Evolutionary conservation across 2,329 filamentous ascomycete species (phyloP), one percentile per base, ranked within the genome.

Genomic region (Ophiostoma perfectum): DNA sequence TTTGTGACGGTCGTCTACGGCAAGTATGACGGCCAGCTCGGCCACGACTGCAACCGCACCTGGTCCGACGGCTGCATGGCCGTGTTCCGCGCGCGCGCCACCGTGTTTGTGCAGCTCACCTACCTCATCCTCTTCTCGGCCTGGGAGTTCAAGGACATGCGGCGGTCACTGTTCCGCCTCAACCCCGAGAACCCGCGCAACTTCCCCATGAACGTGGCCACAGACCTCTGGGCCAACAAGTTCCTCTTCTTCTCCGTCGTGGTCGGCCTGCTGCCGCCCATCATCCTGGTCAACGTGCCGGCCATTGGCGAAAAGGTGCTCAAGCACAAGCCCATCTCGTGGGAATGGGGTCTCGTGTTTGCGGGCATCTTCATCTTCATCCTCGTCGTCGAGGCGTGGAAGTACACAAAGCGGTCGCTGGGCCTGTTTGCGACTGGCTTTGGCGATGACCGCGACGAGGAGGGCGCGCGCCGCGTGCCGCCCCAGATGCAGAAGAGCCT

Each of bases 111-210:
- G 4, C 87, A 88, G 75, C 79, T 93, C 41, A 91, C 89, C 1
- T 92, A 88, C 87, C 82, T 88, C 67, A 89, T 91, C 47, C 83
- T 92, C 64, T 83, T 92, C 74, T 86, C 89, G 1, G 90, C 90
- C 2, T 93, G 90, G 90, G 89, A 92, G 78, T 90, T 91, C 79
- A 88, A 91, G 78, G 85, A 88, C 74, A 84, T 91, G 75, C 86
- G 88, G 5, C 86, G 88, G 14, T 90, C 87, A 62, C 83, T 92
- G 78, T 91, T 92, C 81, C 82, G 83, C 60, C 85, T 92, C 74
- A 81, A 87, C 73, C 82, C 84, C 1, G 80, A 83, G 39, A 80
- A 81, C 75, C 75, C 77, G 55, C 83, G 81, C 71, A 76, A 75
- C 52, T 83, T 86, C 75, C 81, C 84, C 41, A 12, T 62, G 44